Evolutionary conservation across 73 alveolate species (phyloP).

Genomic region (Paramecium tetraurelia): DNA sequence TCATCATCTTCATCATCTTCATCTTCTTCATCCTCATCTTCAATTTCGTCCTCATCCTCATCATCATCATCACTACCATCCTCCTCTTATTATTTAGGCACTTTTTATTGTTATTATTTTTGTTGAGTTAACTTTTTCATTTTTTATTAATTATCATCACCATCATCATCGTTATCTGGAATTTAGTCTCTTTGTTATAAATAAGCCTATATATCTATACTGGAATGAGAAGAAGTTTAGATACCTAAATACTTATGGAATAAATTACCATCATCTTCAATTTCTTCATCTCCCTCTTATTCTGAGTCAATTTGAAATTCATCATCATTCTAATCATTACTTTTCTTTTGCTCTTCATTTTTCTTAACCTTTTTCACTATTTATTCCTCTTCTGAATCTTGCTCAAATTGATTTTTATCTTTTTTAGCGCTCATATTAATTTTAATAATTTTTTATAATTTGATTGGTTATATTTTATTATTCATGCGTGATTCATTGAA

Average conservation of each 20-base stretch:
- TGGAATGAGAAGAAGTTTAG: constrained; percentile 13
- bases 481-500: background rate
- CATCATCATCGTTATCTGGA: background rate
- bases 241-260: background rate
- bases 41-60: background rate
- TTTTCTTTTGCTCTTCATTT: constrained; percentile 6
- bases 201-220: constrained; percentile 16
- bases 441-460: background rate
- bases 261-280: background rate
- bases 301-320: background rate
- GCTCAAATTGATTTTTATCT: background rate
- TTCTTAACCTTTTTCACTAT: background rate
- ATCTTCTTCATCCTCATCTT: background rate
- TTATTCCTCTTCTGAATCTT: background rate
- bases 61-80: constrained; percentile 16
- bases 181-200: constrained; percentile 5
- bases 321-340: background rate
- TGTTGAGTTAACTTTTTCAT: background rate
- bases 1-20: background rate
- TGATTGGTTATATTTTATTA: background rate
- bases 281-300: background rate
- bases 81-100: background rate
- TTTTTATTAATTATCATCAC: background rate
- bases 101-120: background rate
- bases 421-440: constrained; percentile 28